Percentiles rank a stretch among this genome's conserved stretches.
Evolutionary conservation across 495 filamentous ascomycete genomes (phyloP).

Genomic region (Durotheca rogersii): DNA sequence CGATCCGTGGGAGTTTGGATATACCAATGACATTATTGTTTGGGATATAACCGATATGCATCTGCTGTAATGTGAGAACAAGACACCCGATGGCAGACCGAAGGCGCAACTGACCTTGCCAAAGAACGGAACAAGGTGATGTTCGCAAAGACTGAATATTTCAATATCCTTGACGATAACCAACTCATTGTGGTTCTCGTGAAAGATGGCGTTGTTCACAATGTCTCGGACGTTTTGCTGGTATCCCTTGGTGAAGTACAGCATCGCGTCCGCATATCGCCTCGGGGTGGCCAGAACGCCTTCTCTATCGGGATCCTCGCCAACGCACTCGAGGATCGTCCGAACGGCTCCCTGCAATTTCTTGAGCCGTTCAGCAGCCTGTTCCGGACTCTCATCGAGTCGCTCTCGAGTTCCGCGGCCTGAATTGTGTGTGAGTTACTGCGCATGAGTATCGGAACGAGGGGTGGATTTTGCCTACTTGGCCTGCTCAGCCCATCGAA

Average conservation of each 20-base stretch:
- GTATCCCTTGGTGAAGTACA: conserved; percentile 98
- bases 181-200: conserved; percentile 94
- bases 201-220: conserved; percentile 92
- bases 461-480: conserved; percentile 43
- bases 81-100: background rate
- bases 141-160: conserved; percentile 92
- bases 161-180: conserved; percentile 98
- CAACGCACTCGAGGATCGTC: conserved; percentile 92
- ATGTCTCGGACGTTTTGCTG: conserved; percentile 93
- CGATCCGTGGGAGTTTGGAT: conserved; percentile 91
- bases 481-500: conserved; percentile 75
- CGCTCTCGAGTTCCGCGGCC: conserved; percentile 78
- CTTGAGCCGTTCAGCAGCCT: conserved; percentile 67
- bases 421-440: conserved; percentile 39
- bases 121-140: conserved; percentile 94
- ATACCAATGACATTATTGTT: conserved; percentile 83
- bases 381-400: conserved; percentile 72
- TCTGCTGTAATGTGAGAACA: conserved; percentile 50
- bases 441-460: conserved; percentile 2
- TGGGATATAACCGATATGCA: conserved; percentile 99
- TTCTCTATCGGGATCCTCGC: conserved; percentile 91
- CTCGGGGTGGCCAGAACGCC: conserved; percentile 84
- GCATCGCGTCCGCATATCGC: conserved; percentile 93
- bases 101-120: conserved; percentile 66
- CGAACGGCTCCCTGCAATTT: conserved; percentile 82